Percentiles rank a stretch among this genome's conserved stretches.
These are phyloP conservation scores for Calonectria pseudoreteaudii DNA, from an alignment of 2,329 filamentous ascomycete genomes.

Conservation along the genomic window DNA sequence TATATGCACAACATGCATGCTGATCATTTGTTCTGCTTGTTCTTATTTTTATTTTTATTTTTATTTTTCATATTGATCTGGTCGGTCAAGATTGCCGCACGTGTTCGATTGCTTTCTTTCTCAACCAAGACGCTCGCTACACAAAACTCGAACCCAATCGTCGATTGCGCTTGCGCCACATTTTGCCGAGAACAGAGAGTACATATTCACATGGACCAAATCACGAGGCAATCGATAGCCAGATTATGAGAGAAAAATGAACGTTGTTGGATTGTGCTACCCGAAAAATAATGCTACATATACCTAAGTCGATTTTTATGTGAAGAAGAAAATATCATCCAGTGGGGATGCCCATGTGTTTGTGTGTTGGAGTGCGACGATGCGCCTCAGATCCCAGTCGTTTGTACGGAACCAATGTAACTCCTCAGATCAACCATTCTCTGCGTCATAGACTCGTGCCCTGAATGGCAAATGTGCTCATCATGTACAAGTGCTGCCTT, in stretches of 20 bases:
- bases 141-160: not conserved
- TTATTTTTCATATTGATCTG: not conserved
- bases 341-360: not conserved
- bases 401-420: slow-evolving; percentile 5
- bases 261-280: slow-evolving; percentile 9
- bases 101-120: not conserved
- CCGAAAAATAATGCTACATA: not conserved
- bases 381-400: not conserved
- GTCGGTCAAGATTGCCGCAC: not conserved
- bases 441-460: not conserved
- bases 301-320: slow-evolving; percentile 20
- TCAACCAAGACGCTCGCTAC: too few species aligned
- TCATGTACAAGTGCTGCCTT: not conserved
- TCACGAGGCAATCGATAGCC: not conserved
- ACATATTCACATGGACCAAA: not conserved
- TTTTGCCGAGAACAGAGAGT: not conserved
- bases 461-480: not conserved
- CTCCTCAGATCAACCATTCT: slow-evolving; percentile 9
- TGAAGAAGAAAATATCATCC: slow-evolving; percentile 11
- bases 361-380: not conserved
- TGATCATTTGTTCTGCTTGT: not conserved
- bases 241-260: not conserved
- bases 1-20: not conserved
- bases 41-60: not conserved
- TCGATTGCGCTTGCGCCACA: not conserved